Percentiles rank a stretch among this genome's conserved stretches.
Conservation (phyloP, 129 eudicot species). For the Tanacetum coccineum region DNA sequence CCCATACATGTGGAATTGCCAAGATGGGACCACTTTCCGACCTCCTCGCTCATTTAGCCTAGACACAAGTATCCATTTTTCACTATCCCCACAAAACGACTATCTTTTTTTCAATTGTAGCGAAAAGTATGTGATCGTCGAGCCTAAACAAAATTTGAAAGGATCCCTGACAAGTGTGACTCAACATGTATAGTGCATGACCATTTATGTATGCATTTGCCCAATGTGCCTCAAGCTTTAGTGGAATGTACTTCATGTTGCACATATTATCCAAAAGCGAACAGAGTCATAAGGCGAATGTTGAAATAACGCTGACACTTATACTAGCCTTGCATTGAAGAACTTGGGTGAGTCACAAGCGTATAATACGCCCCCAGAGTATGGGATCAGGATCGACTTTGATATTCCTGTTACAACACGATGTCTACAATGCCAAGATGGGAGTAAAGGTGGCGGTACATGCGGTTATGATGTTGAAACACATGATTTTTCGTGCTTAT, state of each 20-base stretch:
- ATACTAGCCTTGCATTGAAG: conserved; percentile 89
- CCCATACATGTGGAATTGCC: conserved; percentile 83
- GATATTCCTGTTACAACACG: conserved; percentile 77
- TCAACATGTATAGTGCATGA: conserved; percentile 76
- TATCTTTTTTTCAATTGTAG: conserved; percentile 90
- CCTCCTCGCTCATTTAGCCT: conserved; percentile 77
- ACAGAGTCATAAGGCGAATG: conserved; percentile 85
- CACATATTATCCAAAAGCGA: conserved; percentile 89
- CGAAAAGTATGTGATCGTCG: conserved; percentile 54
- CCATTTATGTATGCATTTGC: conserved; percentile 75
- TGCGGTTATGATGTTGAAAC: conserved; percentile 75
- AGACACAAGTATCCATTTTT: conserved; percentile 72
- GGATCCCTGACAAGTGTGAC: conserved; percentile 82
- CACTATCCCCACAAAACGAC: conserved; percentile 70
- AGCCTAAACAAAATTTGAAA: conserved; percentile 74
- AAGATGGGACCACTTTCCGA: conserved; percentile 53
- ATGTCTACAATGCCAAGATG: conserved; percentile 79
- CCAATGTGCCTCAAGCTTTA: conserved; percentile 49
- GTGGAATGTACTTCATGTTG: conserved; percentile 61
- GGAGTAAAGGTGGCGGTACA: conserved; percentile 64
- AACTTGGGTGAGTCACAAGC: conserved; percentile 55
- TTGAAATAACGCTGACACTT: conserved; percentile 64
- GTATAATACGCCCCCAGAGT: conserved; percentile 66
- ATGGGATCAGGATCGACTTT: conserved; percentile 78
- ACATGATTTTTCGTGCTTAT: conserved; percentile 67